These are phyloP conservation scores for Ormosia semicastrata DNA, from an alignment of 306 rosid genomes.

Conservation along the genomic window DNA sequence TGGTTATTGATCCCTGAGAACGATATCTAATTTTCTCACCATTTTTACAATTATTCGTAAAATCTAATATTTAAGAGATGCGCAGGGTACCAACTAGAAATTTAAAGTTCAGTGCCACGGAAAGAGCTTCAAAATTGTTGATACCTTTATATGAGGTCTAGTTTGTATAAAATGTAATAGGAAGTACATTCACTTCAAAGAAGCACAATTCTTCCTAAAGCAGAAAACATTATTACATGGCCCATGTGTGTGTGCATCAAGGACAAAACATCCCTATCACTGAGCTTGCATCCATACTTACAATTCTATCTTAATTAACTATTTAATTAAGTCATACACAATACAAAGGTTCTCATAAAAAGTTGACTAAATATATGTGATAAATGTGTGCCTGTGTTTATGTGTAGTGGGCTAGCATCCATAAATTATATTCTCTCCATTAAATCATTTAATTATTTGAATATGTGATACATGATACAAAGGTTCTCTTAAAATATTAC, in stretches of 20 bases:
- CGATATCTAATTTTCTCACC: too few relatives aligned
- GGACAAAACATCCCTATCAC: neutral
- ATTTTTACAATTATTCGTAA: slow-evolving; percentile 10
- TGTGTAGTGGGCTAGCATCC: neutral
- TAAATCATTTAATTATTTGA: slow-evolving; percentile 6
- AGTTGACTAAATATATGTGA: neutral
- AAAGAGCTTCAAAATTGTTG: neutral
- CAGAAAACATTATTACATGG: neutral
- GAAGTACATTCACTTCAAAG: neutral
- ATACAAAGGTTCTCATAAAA: neutral
- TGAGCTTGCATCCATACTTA: neutral
- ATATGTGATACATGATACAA: slow-evolving; percentile 1
- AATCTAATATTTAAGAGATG: neutral
- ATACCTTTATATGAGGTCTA: too few relatives aligned
- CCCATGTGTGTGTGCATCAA: neutral
- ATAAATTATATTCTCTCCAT: neutral
- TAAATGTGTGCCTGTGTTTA: neutral
- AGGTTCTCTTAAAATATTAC: neutral
- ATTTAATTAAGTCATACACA: neutral
- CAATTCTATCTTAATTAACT: neutral
- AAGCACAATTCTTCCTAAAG: neutral
- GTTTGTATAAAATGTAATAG: neutral
- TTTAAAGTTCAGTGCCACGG: neutral
- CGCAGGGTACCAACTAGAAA: slow-evolving; percentile 4
- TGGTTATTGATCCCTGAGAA: too few relatives aligned